Percentiles rank a stretch among this genome's conserved stretches.
These are phyloP conservation scores for Galeopsis tetrahit DNA, from an alignment of 257 asterid species.

Conservation along the genomic window DNA sequence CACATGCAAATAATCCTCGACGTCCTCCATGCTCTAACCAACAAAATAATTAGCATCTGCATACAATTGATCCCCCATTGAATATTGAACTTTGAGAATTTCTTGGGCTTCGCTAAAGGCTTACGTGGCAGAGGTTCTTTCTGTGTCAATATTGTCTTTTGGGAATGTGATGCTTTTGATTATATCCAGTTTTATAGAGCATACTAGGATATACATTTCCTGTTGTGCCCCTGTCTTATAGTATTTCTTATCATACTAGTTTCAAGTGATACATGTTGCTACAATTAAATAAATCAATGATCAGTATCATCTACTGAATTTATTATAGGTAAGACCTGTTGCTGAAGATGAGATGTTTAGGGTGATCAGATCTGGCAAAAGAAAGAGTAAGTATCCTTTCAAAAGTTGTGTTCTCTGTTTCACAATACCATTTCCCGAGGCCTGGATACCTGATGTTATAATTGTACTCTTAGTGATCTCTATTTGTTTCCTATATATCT, in stretches of 20 bases:
- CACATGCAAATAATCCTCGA: neutral
- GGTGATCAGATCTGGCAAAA: slow-evolving; percentile 91
- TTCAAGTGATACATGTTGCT: slow-evolving; percentile 11
- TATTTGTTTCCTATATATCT: slow-evolving; percentile 4
- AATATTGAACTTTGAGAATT: no score
- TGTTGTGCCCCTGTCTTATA: neutral
- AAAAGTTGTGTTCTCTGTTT: slow-evolving; percentile 4
- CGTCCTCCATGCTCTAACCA: neutral
- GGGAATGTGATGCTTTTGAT: neutral
- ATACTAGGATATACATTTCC: neutral
- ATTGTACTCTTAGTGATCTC: slow-evolving; percentile 19
- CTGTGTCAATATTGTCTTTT: neutral
- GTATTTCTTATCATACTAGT: slow-evolving; percentile 17
- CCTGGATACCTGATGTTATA: slow-evolving; percentile 1
- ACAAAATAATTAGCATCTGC: neutral
- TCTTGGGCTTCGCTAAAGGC: no score
- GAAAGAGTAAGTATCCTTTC: slow-evolving; percentile 76
- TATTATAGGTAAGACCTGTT: slow-evolving; percentile 81
- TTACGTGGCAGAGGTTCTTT: no score
- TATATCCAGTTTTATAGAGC: neutral
- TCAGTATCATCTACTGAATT: slow-evolving; percentile 23
- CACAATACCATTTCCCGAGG: neutral
- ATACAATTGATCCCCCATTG: no score
- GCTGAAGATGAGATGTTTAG: slow-evolving; percentile 99
- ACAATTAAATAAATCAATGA: slow-evolving; percentile 15